phyloP scores from a whole-genome alignment of 176 grass and related monocot species.

The Paspalum vaginatum region DNA sequence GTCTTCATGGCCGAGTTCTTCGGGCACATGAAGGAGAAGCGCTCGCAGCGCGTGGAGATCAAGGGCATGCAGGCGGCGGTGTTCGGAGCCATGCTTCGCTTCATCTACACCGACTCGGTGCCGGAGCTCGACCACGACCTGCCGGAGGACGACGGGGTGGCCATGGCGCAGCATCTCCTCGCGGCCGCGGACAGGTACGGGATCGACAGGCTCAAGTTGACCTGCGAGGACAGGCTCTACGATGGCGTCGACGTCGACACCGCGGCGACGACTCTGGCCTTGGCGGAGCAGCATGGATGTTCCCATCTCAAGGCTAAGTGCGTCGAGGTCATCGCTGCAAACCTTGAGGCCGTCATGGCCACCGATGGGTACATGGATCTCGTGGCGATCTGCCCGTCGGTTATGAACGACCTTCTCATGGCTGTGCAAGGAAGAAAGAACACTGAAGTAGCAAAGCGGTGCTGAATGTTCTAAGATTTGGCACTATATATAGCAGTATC shows the following conservation, averaged over 20 bases:
- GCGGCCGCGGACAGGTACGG: constrained; percentile 52
- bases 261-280: constrained; percentile 40
- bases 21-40: constrained; percentile 37
- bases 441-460: not conserved
- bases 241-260: constrained; percentile 30
- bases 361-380: constrained; percentile 21
- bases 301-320: constrained; percentile 48
- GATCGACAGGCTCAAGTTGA: constrained; percentile 48
- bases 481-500: too few species aligned
- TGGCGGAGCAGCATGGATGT: constrained; percentile 55
- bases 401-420: not conserved
- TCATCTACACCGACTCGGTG: constrained; percentile 56
- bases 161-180: constrained; percentile 47
- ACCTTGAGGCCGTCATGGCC: constrained; percentile 20
- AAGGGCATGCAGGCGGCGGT: constrained; percentile 23
- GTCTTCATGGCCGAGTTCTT: constrained; percentile 52
- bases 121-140: constrained; percentile 1
- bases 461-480: too few species aligned
- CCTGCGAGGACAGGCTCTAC: constrained; percentile 39
- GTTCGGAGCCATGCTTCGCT: constrained; percentile 51
- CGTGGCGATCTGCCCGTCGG: not conserved
- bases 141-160: not conserved
- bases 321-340: constrained; percentile 44
- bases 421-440: not conserved
- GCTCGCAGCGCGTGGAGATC: not conserved